Percentiles rank a stretch among this genome's conserved stretches.
Evolutionary conservation across 2,329 filamentous ascomycete species (phyloP).

Genomic region (Aaosphaeria pasadenensis): DNA sequence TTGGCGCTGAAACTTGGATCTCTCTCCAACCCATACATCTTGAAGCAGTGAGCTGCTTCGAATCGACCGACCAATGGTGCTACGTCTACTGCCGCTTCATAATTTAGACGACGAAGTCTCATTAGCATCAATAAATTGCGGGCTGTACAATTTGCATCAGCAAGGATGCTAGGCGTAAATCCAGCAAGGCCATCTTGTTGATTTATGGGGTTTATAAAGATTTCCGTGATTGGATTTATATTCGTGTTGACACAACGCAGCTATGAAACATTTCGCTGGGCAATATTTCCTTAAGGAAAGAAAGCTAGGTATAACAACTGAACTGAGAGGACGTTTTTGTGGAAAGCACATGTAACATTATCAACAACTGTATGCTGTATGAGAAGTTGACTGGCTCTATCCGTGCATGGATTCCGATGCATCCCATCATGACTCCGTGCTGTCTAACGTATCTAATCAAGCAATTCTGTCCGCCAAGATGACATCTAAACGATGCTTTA

Average conservation of each 20-base stretch:
- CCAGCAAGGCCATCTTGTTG: too few relatives aligned
- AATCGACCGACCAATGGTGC: too few relatives aligned
- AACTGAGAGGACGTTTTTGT: background rate
- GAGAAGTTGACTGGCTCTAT: background rate
- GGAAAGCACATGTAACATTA: background rate
- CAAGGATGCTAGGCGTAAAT: too few relatives aligned
- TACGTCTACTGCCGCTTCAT: too few relatives aligned
- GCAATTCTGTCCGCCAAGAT: conserved; percentile 2
- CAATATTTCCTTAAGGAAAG: background rate
- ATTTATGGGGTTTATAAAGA: too few relatives aligned
- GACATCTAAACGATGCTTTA: conserved; percentile 5
- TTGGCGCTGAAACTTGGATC: too few relatives aligned
- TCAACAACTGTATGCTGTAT: background rate
- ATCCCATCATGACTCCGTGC: background rate
- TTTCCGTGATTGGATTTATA: too few relatives aligned
- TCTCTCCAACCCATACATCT: too few relatives aligned
- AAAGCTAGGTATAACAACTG: background rate
- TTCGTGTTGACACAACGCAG: background rate
- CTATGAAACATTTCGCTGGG: background rate
- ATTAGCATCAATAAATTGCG: too few relatives aligned
- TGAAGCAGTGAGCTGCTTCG: too few relatives aligned
- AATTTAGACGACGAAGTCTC: too few relatives aligned
- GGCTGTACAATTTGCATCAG: too few relatives aligned
- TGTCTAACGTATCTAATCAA: background rate
- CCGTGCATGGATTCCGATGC: background rate